A percentile compares a stretch with the other conserved stretches of the same genome.
Conservation (phyloP, 768 basidiomycete genomes). For the Agaricus bisporus region DNA sequence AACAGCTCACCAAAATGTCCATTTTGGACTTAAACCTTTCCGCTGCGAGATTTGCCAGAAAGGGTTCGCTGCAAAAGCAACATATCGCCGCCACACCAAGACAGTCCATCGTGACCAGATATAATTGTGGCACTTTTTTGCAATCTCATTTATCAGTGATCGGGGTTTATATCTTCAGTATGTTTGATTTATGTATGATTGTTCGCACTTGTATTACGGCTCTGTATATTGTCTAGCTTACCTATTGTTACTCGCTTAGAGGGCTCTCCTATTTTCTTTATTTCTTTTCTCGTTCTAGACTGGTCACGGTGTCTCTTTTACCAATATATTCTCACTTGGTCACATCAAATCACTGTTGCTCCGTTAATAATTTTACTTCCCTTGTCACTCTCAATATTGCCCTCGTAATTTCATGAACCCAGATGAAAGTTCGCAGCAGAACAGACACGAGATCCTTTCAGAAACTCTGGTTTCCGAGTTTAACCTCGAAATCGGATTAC, state of each 20-base stretch:
- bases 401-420: background rate
- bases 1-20: slow-evolving; percentile 13
- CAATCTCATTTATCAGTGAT: background rate
- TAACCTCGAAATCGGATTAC: slow-evolving; percentile 40
- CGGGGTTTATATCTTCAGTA: background rate
- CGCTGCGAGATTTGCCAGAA: slow-evolving; percentile 9
- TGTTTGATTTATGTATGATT: background rate
- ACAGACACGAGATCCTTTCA: slow-evolving; percentile 8
- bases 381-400: background rate
- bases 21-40: slow-evolving; percentile 13
- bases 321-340: too few species aligned
- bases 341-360: too few species aligned
- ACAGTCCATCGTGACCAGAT: slow-evolving; percentile 10
- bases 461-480: slow-evolving; percentile 30
- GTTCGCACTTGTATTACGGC: too few species aligned
- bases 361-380: too few species aligned
- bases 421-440: slow-evolving; percentile 1
- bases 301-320: too few species aligned
- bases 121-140: background rate
- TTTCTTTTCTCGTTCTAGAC: too few species aligned
- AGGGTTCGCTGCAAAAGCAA: slow-evolving; percentile 13
- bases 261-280: too few species aligned
- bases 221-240: too few species aligned
- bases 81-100: slow-evolving; percentile 12
- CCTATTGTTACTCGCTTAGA: too few species aligned